Evolutionary conservation across 1,284 basidiomycete genomes (phyloP).

Genomic region (Marasmius tenuissimus): DNA sequence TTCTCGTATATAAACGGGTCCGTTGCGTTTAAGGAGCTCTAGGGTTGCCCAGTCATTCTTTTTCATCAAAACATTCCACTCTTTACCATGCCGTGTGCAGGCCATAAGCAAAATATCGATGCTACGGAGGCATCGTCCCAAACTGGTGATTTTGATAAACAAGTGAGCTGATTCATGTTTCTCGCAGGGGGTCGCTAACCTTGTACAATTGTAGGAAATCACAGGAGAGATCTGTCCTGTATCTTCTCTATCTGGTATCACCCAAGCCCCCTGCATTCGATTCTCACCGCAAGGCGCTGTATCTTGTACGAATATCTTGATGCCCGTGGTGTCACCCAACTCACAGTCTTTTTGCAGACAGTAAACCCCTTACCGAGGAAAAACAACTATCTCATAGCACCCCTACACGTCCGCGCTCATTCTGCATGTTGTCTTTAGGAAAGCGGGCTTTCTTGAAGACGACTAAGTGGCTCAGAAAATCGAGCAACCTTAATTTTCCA

Average conservation of each 20-base stretch:
- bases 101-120: neutral
- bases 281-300: neutral
- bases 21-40: neutral
- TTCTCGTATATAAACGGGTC: too few species aligned
- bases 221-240: neutral
- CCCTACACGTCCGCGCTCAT: neutral
- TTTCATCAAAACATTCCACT: neutral
- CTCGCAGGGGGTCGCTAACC: neutral
- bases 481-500: neutral
- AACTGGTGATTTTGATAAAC: neutral
- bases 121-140: neutral
- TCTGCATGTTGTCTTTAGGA: neutral
- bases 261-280: neutral
- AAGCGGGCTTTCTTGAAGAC: neutral
- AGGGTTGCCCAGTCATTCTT: neutral
- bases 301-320: neutral
- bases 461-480: neutral
- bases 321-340: neutral
- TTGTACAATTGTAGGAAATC: neutral
- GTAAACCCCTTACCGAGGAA: too few species aligned
- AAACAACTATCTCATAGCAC: neutral
- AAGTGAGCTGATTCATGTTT: neutral
- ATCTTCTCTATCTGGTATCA: neutral
- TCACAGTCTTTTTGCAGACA: neutral
- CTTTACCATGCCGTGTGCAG: neutral